These are phyloP conservation scores for Phytopythium chamaehyphon DNA, from an alignment of 352 stramenopile genomes.

Conservation along the genomic window DNA sequence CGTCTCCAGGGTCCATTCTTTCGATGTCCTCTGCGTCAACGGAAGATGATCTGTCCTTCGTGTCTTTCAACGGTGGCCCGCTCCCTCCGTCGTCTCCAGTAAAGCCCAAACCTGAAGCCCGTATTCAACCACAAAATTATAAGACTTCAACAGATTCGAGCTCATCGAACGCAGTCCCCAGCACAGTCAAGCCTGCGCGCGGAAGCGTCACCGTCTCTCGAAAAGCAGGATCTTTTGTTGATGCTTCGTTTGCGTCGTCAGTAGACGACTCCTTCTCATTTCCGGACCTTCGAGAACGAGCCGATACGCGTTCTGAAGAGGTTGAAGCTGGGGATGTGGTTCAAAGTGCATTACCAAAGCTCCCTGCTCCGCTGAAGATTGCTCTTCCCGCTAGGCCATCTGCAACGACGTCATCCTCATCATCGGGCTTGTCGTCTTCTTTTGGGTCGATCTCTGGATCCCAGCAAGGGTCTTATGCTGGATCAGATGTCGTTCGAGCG, in stretches of 20 bases:
- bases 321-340: constrained; percentile 22
- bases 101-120: neutral
- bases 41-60: constrained; percentile 22
- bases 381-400: constrained; percentile 7
- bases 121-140: neutral
- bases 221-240: constrained; percentile 1
- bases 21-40: constrained; percentile 16
- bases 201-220: no score
- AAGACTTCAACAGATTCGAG: neutral
- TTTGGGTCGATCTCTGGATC: constrained; percentile 14
- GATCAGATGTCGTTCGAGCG: constrained; percentile 2
- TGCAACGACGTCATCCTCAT: constrained; percentile 13
- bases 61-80: constrained; percentile 17
- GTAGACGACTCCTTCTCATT: neutral
- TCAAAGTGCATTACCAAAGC: constrained; percentile 9
- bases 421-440: constrained; percentile 15
- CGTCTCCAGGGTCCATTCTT: constrained; percentile 7
- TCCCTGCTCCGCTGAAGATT: constrained; percentile 22
- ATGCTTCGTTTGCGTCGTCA: constrained; percentile 3
- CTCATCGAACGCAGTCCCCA: neutral
- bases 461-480: neutral
- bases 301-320: constrained; percentile 21
- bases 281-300: neutral
- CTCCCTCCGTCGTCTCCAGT: neutral
- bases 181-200: neutral